phyloP scores from a whole-genome alignment of 108 stramenopile species.

The Cyclotella sp. region DNA sequence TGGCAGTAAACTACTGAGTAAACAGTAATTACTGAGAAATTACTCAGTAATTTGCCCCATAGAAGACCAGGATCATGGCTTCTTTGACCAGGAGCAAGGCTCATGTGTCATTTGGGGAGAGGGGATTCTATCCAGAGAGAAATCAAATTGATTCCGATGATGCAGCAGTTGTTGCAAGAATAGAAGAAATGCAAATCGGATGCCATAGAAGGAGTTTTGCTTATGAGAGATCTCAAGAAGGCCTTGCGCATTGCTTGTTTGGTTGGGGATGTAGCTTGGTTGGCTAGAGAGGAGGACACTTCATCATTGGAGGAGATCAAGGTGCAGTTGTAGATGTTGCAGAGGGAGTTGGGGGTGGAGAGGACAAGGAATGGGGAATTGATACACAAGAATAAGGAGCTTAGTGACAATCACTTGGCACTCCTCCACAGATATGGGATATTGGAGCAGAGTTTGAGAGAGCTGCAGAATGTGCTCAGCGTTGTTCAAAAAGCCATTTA shows the following conservation, averaged over 20 bases:
- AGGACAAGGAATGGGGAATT: neutral
- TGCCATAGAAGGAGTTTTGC: conserved; percentile 37
- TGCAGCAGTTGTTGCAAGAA: conserved; percentile 10
- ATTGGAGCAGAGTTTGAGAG: conserved; percentile 18
- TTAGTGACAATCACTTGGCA: neutral
- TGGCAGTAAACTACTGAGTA: too few relatives aligned
- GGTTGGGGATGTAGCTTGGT: conserved; percentile 16
- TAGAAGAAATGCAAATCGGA: conserved; percentile 30
- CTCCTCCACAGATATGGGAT: neutral
- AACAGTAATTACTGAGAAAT: too few relatives aligned
- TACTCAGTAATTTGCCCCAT: too few relatives aligned
- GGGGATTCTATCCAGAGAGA: conserved; percentile 10
- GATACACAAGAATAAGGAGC: conserved; percentile 5
- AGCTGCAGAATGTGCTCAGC: conserved; percentile 22
- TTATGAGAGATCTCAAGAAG: conserved; percentile 37
- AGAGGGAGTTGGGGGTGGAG: conserved; percentile 8
- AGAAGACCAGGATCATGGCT: neutral
- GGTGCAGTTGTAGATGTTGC: conserved; percentile 9
- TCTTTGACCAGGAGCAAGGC: too few relatives aligned
- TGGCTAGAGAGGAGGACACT: conserved; percentile 1
- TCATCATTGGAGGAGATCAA: neutral
- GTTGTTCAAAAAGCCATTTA: too few relatives aligned
- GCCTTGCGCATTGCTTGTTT: conserved; percentile 27
- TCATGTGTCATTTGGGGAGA: too few relatives aligned
- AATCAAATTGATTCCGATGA: conserved; percentile 15